phyloP scores from a whole-genome alignment of 2,329 filamentous ascomycete genomes.

The Calonectria hongkongensis region DNA sequence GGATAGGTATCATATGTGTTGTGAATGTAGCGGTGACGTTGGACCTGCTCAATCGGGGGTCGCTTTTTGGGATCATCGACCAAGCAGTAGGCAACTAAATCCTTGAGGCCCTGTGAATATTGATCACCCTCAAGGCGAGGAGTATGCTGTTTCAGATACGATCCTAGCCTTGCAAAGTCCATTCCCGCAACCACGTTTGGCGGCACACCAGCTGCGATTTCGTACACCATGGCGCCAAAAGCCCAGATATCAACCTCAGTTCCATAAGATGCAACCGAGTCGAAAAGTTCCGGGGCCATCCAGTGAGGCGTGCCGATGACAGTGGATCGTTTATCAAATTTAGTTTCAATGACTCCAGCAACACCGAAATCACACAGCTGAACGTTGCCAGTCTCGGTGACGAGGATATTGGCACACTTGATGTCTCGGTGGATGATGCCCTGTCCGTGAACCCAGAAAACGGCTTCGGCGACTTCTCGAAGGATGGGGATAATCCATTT shows the following conservation, averaged over 20 bases:
- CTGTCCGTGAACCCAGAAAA: slow-evolving; percentile 80
- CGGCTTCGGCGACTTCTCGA: slow-evolving; percentile 79
- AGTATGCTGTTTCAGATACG: slow-evolving; percentile 75
- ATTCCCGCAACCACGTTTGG: slow-evolving; percentile 78
- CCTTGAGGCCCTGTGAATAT: slow-evolving; percentile 81
- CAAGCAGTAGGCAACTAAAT: slow-evolving; percentile 84
- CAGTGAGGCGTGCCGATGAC: slow-evolving; percentile 90
- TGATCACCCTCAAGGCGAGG: slow-evolving; percentile 83
- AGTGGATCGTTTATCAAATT: slow-evolving; percentile 85
- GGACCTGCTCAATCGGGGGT: slow-evolving; percentile 81
- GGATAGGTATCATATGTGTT: slow-evolving; percentile 79
- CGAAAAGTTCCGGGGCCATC: slow-evolving; percentile 89
- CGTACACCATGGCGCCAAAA: slow-evolving; percentile 86
- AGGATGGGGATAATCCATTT: slow-evolving; percentile 82
- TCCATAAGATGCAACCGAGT: slow-evolving; percentile 78
- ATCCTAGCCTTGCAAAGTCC: slow-evolving; percentile 70
- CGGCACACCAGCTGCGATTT: slow-evolving; percentile 86
- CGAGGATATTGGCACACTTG: slow-evolving; percentile 86
- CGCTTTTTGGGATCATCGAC: slow-evolving; percentile 80
- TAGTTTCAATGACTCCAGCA: slow-evolving; percentile 84
- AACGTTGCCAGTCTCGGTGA: slow-evolving; percentile 84
- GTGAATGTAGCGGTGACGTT: slow-evolving; percentile 81
- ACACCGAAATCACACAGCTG: slow-evolving; percentile 92
- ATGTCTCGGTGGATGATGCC: slow-evolving; percentile 83
- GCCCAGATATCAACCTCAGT: slow-evolving; percentile 90